Conservation (phyloP, 176 grass and related monocot genomes). For the Guadua angustifolia region DNA sequence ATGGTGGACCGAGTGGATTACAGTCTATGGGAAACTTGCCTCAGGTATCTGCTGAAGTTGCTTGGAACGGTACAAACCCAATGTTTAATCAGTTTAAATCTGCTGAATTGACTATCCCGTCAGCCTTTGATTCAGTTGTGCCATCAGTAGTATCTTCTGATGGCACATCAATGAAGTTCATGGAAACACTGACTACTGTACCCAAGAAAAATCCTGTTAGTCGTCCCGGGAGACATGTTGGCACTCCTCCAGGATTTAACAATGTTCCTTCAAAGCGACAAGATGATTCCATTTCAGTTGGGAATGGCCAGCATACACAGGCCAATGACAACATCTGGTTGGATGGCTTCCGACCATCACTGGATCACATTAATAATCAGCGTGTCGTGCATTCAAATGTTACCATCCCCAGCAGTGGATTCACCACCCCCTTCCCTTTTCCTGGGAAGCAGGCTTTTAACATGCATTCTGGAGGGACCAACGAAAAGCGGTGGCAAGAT, state of each 20-base stretch:
- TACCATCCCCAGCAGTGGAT: constrained; percentile 32
- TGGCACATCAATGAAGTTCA: constrained; percentile 42
- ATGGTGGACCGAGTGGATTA: constrained; percentile 41
- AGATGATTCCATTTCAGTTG: constrained; percentile 46
- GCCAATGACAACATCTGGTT: constrained; percentile 67
- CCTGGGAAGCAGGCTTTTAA: constrained; percentile 55
- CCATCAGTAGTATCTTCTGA: constrained; percentile 48
- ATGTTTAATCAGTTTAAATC: constrained; percentile 47
- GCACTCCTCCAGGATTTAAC: constrained; percentile 77
- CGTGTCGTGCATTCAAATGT: constrained; percentile 36
- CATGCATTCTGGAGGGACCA: constrained; percentile 24
- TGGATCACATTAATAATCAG: constrained; percentile 45
- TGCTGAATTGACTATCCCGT: constrained; percentile 46
- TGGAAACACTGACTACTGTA: constrained; percentile 38
- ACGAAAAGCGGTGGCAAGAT: constrained; percentile 71
- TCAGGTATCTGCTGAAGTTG: constrained; percentile 44
- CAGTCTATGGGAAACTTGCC: constrained; percentile 39
- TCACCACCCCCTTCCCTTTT: constrained; percentile 55
- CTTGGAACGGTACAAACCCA: constrained; percentile 20
- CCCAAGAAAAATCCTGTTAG: constrained; percentile 75
- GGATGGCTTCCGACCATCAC: constrained; percentile 50
- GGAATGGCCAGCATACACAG: constrained; percentile 42
- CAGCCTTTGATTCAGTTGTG: constrained; percentile 51
- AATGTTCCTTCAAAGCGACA: constrained; percentile 56
- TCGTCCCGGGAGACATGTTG: constrained; percentile 62